Evolutionary conservation across 768 basidiomycete genomes (phyloP), one percentile per base, ranked within the genome.

Genomic region (Gyrodon lividus): DNA sequence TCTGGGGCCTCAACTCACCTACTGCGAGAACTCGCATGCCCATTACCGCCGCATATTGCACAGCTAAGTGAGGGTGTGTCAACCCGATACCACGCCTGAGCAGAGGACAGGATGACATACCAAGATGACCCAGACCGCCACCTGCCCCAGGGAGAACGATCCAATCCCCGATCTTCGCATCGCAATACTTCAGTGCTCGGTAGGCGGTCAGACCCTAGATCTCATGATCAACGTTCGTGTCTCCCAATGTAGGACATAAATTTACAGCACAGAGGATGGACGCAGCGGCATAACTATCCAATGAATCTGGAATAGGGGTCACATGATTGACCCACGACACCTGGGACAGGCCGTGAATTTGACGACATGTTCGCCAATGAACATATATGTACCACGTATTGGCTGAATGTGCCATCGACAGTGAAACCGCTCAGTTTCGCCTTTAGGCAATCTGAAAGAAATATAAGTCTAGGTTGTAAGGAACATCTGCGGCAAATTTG

Each of bases 101-200:
- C 6, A 6, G 12, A 20, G 19, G 26, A 14, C 13, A 3, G 16
- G 12, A 17, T 13, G 6, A 39, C 64, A 24, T 49, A 83, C 80
- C 88, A 26, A 95, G 77, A 71, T 92, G 88, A 7, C 91, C 92
- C 28, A 92, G 82, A 13, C 91, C 89, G 50, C 87, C 87, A 4
- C 87, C 89, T 2, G 88, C 89, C 39, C 89, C 89, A 10, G 87
- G 83, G 42, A 92, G 72, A 19, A 83, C 85, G 53, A 90, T 73
- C 82, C 83, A 89, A 49, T 95, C 82, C 26, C 90, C 87, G 7
- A 83, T 78, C 24, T 69, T 74, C 6, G 82, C 77, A 48, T 79
- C 72, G 46, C 81, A 78, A 65, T 86, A 77, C 68, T 93, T 94
- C 59, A 95, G 72, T 0, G 90, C 92, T 51, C 89, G 86, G 63